phyloP scores from a whole-genome alignment of 176 grass and related monocot genomes.

The barley (Hordeum vulgare) region DNA sequence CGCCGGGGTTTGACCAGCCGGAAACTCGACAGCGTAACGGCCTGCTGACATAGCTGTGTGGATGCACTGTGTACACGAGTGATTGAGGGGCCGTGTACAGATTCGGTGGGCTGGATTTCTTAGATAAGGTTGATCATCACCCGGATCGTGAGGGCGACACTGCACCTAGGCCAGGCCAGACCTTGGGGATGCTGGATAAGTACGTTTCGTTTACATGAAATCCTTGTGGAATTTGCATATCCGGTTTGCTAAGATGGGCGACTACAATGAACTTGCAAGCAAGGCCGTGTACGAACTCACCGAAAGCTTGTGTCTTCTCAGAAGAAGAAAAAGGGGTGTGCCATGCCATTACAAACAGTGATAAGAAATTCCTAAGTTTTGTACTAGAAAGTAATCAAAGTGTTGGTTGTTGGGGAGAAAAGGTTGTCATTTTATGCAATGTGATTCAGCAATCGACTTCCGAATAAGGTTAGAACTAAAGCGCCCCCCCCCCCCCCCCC shows the following conservation, averaged over 20 bases:
- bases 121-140: neutral
- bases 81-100: neutral
- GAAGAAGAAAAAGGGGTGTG: neutral
- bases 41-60: neutral
- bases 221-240: neutral
- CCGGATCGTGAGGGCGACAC: neutral
- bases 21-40: neutral
- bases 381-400: neutral
- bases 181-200: neutral
- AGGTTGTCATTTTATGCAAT: neutral
- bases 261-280: neutral
- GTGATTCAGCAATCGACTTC: neutral
- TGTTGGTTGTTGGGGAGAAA: neutral
- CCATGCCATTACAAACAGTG: neutral
- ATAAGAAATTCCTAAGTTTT: neutral
- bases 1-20: neutral
- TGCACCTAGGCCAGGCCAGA: neutral
- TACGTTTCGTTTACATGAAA: neutral
- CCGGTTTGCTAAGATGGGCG: neutral
- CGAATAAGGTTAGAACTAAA: neutral
- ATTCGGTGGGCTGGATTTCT: neutral
- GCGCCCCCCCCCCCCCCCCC: too few relatives aligned
- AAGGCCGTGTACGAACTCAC: neutral
- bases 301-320: neutral
- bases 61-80: neutral